A percentile compares a stretch with the other conserved stretches of the same genome.
Conservation (phyloP, 2,329 filamentous ascomycete genomes). For the Phialemoniopsis sp. region DNA sequence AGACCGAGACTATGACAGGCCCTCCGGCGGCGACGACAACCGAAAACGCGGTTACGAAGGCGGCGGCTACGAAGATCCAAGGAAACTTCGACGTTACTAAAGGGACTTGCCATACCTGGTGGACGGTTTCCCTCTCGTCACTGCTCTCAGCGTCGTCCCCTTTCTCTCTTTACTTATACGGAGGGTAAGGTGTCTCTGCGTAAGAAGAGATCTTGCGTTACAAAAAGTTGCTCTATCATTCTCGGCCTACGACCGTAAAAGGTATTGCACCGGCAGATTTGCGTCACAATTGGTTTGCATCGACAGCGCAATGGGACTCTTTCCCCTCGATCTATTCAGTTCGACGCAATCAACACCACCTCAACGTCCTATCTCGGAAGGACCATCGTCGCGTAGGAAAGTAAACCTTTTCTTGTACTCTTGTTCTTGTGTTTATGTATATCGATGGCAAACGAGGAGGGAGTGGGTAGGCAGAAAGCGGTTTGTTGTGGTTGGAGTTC, state of each 20-base stretch:
- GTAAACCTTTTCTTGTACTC: slow-evolving; percentile 1
- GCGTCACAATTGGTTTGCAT: no score
- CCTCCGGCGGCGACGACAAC: slow-evolving; percentile 50
- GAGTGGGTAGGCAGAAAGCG: no score
- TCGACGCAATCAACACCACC: no score
- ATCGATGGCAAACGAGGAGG: not conserved
- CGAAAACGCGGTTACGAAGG: slow-evolving; percentile 73
- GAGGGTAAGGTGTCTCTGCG: slow-evolving; percentile 9
- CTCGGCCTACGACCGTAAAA: not conserved
- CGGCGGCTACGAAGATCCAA: slow-evolving; percentile 73
- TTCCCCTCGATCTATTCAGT: no score
- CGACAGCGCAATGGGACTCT: no score
- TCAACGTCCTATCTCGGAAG: no score
- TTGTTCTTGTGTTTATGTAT: slow-evolving; percentile 2
- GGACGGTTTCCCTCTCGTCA: slow-evolving; percentile 38
- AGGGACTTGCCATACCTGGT: slow-evolving; percentile 31
- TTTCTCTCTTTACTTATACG: slow-evolving; percentile 16
- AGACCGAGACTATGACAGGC: slow-evolving; percentile 49
- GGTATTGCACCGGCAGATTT: no score
- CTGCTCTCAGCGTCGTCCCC: slow-evolving; percentile 13
- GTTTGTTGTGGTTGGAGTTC: no score
- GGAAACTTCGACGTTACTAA: slow-evolving; percentile 63
- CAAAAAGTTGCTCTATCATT: no score
- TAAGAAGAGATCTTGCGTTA: no score
- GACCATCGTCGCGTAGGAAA: not conserved